Percentiles rank a stretch among this genome's conserved stretches.
Conservation (phyloP, 139 green algal species). For the Picocystis salinarum region DNA sequence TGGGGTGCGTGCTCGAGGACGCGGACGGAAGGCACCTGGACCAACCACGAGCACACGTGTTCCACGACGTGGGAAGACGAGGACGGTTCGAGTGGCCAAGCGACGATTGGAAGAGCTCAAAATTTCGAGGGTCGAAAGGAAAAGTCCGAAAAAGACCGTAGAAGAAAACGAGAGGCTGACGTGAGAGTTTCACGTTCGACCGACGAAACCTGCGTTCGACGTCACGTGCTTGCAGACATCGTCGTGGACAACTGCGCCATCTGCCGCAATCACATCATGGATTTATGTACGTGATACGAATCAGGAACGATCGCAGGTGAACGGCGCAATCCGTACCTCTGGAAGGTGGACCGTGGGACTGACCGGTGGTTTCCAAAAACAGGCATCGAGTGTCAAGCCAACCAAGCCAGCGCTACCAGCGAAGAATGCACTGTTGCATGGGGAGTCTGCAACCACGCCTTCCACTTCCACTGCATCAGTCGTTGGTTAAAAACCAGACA, state of each 20-base stretch:
- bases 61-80: too few species aligned
- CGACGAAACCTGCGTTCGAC: too few species aligned
- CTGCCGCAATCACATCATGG: slow-evolving; percentile 10
- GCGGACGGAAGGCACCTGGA: too few species aligned
- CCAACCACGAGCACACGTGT: too few species aligned
- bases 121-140: too few species aligned
- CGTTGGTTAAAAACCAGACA: slow-evolving; percentile 8
- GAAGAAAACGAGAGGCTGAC: too few species aligned
- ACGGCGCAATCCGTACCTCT: neutral
- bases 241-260: slow-evolving; percentile 11
- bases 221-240: slow-evolving; percentile 1
- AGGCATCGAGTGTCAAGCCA: slow-evolving; percentile 8
- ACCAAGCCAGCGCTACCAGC: slow-evolving; percentile 7
- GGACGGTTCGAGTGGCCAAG: too few species aligned
- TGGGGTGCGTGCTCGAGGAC: neutral
- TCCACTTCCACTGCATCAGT: slow-evolving; percentile 10
- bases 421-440: slow-evolving; percentile 8
- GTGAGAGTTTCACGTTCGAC: too few species aligned
- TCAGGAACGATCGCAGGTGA: neutral
- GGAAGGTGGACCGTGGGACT: neutral
- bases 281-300: slow-evolving; percentile 2
- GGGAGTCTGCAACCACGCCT: slow-evolving; percentile 8
- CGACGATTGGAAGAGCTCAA: too few species aligned
- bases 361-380: neutral
- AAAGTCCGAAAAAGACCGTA: too few species aligned